These are phyloP conservation scores for Cordyceps militaris DNA, from an alignment of 2,329 filamentous ascomycete species.

Conservation along the genomic window DNA sequence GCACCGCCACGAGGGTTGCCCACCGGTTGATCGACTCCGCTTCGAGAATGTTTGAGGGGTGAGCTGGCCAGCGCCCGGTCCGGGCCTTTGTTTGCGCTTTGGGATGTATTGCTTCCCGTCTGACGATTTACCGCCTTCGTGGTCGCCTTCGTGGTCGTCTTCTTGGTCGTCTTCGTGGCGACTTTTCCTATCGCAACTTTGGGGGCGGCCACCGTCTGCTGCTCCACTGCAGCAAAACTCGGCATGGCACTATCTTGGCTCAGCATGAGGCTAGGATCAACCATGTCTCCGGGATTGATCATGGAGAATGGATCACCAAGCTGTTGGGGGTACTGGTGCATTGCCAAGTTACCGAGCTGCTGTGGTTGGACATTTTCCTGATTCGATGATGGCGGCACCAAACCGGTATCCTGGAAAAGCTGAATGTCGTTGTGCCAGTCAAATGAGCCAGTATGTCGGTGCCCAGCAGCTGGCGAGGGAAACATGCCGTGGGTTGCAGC, in stretches of 20 bases:
- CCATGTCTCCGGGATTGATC: slow-evolving; percentile 39
- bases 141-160: neutral
- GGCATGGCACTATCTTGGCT: slow-evolving; percentile 44
- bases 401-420: slow-evolving; percentile 43
- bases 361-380: slow-evolving; percentile 30
- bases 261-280: slow-evolving; percentile 54
- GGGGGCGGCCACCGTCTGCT: slow-evolving; percentile 20
- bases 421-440: slow-evolving; percentile 52
- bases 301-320: slow-evolving; percentile 47
- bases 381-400: slow-evolving; percentile 25
- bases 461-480: slow-evolving; percentile 23
- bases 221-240: slow-evolving; percentile 25
- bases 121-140: slow-evolving; percentile 29
- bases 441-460: slow-evolving; percentile 44
- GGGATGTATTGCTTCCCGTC: slow-evolving; percentile 34
- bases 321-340: slow-evolving; percentile 30
- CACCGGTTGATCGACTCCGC: slow-evolving; percentile 46
- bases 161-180: slow-evolving; percentile 20
- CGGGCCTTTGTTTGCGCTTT: slow-evolving; percentile 37
- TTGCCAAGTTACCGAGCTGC: neutral
- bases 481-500: slow-evolving; percentile 38
- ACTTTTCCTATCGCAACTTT: neutral
- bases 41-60: slow-evolving; percentile 43
- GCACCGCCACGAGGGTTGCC: slow-evolving; percentile 47
- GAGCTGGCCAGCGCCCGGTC: slow-evolving; percentile 40